Conservation (phyloP, 1,284 basidiomycete species). For the Anthracocystis setariae region DNA sequence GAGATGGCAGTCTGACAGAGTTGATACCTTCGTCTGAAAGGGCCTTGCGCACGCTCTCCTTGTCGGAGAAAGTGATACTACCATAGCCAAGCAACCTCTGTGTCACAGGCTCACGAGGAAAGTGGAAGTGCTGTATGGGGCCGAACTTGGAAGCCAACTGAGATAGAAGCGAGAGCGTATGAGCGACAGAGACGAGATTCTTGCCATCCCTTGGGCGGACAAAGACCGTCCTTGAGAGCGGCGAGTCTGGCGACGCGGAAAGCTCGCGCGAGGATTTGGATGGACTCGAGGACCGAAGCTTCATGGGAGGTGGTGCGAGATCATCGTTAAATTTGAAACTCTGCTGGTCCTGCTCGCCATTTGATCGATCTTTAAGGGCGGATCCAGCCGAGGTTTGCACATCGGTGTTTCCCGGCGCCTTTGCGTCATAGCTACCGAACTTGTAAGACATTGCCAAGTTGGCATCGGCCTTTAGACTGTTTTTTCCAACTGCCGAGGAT, state of each 20-base stretch:
- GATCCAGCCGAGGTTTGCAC: too few relatives aligned
- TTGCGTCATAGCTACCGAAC: too few relatives aligned
- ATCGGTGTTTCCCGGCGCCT: too few relatives aligned
- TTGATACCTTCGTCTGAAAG: constrained; percentile 32
- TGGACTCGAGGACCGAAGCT: not conserved
- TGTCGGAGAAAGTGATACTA: constrained; percentile 39
- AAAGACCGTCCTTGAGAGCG: constrained; percentile 32
- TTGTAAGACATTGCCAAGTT: too few relatives aligned
- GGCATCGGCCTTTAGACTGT: too few relatives aligned
- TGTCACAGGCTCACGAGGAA: constrained; percentile 32
- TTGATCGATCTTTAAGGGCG: too few relatives aligned
- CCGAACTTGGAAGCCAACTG: constrained; percentile 42
- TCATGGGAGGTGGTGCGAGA: constrained; percentile 10
- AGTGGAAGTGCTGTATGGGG: constrained; percentile 43
- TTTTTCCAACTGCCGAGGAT: not conserved
- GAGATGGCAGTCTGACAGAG: constrained; percentile 30
- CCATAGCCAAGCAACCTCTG: constrained; percentile 39
- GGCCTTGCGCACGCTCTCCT: constrained; percentile 30
- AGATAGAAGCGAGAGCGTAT: constrained; percentile 38
- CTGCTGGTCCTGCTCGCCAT: not conserved
- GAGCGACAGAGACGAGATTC: constrained; percentile 40
- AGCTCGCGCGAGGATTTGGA: not conserved
- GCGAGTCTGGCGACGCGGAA: constrained; percentile 7
- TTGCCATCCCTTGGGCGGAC: constrained; percentile 41
- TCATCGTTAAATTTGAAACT: constrained; percentile 27